These are phyloP conservation scores for Pachysandra terminalis DNA, from an alignment of 164 flowering plant species.

Conservation along the genomic window DNA sequence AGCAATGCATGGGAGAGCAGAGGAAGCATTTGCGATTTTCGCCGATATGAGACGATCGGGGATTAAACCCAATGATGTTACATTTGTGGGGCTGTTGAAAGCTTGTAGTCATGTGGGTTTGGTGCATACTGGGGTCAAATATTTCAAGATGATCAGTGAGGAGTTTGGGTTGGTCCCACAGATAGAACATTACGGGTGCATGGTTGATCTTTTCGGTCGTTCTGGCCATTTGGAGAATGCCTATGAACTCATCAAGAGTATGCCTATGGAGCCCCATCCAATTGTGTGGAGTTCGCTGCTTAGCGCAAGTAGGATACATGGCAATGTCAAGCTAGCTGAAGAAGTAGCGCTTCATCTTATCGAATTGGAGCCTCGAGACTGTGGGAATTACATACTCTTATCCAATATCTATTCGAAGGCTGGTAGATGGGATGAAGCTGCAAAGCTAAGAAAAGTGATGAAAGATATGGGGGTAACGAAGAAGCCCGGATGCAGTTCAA, in stretches of 20 bases:
- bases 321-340: slow-evolving; percentile 25
- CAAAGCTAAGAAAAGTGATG: slow-evolving; percentile 17
- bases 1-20: slow-evolving; percentile 24
- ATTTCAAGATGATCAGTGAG: slow-evolving; percentile 20
- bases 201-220: slow-evolving; percentile 32
- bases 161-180: slow-evolving; percentile 22
- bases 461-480: slow-evolving; percentile 16
- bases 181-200: slow-evolving; percentile 30
- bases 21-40: slow-evolving; percentile 27
- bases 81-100: slow-evolving; percentile 32
- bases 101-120: slow-evolving; percentile 30
- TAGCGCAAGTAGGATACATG: slow-evolving; percentile 26
- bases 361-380: slow-evolving; percentile 24
- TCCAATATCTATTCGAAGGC: slow-evolving; percentile 17
- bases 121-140: slow-evolving; percentile 20
- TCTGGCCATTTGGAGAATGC: slow-evolving; percentile 26
- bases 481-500: slow-evolving; percentile 29
- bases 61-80: slow-evolving; percentile 24
- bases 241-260: slow-evolving; percentile 16
- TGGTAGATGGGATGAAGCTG: slow-evolving; percentile 22
- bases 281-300: slow-evolving; percentile 26
- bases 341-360: slow-evolving; percentile 18
- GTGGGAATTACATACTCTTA: slow-evolving; percentile 20
- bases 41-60: slow-evolving; percentile 16
- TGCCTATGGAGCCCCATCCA: slow-evolving; percentile 31